phyloP scores from a whole-genome alignment of 352 stramenopile genomes.

The Peronospora belbahrii region DNA sequence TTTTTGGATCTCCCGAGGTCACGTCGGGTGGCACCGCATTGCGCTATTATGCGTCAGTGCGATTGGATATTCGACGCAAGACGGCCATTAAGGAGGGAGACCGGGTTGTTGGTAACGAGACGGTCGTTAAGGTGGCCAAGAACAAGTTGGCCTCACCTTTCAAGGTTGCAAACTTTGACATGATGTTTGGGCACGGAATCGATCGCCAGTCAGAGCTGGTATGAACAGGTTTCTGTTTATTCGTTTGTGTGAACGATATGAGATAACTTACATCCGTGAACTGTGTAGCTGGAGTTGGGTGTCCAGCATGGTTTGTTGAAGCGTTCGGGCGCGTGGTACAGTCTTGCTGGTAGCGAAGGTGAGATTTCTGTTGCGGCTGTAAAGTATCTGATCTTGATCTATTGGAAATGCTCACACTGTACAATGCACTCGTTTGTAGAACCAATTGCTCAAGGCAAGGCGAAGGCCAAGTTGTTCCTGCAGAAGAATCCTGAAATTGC shows the following conservation, averaged over 20 bases:
- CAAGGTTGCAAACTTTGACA: constrained; percentile 92
- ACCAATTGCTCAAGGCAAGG: constrained; percentile 76
- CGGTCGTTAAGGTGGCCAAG: constrained; percentile 97
- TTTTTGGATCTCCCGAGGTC: constrained; percentile 97
- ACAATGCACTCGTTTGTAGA: constrained; percentile 27
- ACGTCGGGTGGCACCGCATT: constrained; percentile 88
- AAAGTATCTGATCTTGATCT: too few species aligned
- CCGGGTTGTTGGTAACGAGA: constrained; percentile 92
- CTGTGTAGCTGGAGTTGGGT: constrained; percentile 24
- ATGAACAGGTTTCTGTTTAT: constrained; percentile 1
- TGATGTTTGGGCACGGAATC: constrained; percentile 96
- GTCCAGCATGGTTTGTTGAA: constrained; percentile 70
- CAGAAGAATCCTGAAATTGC: constrained; percentile 69
- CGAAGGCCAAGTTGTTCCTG: constrained; percentile 77
- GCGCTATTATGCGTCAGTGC: constrained; percentile 86
- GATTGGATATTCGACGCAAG: constrained; percentile 94
- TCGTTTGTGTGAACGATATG: background rate
- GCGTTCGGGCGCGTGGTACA: constrained; percentile 77
- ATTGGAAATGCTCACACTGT: background rate
- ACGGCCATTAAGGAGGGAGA: constrained; percentile 87
- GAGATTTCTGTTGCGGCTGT: too few species aligned
- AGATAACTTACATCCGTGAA: background rate
- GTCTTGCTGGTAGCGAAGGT: constrained; percentile 54
- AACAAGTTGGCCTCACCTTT: constrained; percentile 98
- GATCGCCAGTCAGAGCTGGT: constrained; percentile 84